Base-by-base conservation (phyloP, 2,329 filamentous ascomycete species). In the Diplodia intermedia region DNA sequence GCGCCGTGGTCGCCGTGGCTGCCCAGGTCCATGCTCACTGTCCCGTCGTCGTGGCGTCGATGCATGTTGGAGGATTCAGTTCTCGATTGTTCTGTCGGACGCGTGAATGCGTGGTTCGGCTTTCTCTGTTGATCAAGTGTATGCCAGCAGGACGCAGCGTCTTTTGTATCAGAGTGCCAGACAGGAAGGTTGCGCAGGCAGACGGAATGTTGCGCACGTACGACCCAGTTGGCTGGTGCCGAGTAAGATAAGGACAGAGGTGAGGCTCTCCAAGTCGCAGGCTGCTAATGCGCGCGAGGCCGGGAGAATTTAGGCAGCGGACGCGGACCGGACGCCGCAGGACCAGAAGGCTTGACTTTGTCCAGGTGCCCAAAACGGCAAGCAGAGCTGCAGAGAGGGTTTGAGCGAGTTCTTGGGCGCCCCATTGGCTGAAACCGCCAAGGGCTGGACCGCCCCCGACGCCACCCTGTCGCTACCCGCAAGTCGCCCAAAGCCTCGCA, bases 21-120 rank as follows among this genome's bases (percentile, higher is more conserved):
- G 7, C 71, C 71, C 54, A 62, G 72, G 61, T 47, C 69, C 50
- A 67, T 63, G 52, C 47, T 50, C 68, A 69, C 65, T 31, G 15
- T 69, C 15, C n/a, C 43, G 23, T 68, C 67, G 15, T 47, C 43
- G 67, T 65, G 67, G 9, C 67, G 67, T 60, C 43, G 23, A 14
- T 52, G n/a, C 57, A 68, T 61, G 7, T 26, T 50, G n/a, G n/a
- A 18, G 43, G 36, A 14, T n/a, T 54, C 15, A 36, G 26, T 36
- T 57, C 15, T 57, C 8, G 52, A 49, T 15, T 14, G 2, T 7
- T 52, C 29, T 12, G 62, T 12, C 36, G 62, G 43, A 31, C 5
- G 4, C 14, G 63, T 40, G 20, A 33, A 33, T 15, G 9, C 31
- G 26, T 20, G 14, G 36, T 33, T 9, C 4, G 14, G 57, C 2